phyloP scores from a whole-genome alignment of 2,329 filamentous ascomycete genomes.

The Scorias spongiosa region DNA sequence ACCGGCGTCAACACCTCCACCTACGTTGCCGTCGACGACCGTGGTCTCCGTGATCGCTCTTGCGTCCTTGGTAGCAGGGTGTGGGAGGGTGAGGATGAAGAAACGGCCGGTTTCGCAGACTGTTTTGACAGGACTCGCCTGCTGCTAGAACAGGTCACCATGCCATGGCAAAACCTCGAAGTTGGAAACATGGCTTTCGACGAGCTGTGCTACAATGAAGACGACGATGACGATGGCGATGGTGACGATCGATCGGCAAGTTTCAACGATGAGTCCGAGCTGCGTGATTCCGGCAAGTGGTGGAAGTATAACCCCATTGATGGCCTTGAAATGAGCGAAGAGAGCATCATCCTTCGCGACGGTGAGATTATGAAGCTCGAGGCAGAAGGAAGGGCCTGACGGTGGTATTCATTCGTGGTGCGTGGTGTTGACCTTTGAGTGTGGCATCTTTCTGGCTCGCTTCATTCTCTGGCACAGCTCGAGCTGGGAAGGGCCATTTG shows the following conservation, averaged over 20 bases:
- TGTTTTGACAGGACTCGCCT: conserved; percentile 4
- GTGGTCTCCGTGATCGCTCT: conserved; percentile 2
- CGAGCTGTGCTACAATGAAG: conserved; percentile 1
- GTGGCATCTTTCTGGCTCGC: too few relatives aligned
- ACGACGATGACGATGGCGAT: conserved; percentile 1
- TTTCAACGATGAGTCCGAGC: not conserved
- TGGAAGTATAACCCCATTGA: not conserved
- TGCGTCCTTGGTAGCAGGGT: conserved; percentile 1
- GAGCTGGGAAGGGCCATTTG: too few relatives aligned
- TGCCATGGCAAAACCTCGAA: conserved; percentile 7
- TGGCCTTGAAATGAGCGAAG: not conserved
- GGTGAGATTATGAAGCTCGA: not conserved
- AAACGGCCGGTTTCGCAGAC: conserved; percentile 1
- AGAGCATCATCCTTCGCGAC: not conserved
- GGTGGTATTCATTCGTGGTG: not conserved
- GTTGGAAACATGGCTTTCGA: conserved; percentile 8
- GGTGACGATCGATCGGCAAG: not conserved
- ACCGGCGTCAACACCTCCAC: conserved; percentile 1
- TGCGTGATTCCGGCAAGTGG: not conserved
- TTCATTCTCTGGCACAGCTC: too few relatives aligned
- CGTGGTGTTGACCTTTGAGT: too few relatives aligned
- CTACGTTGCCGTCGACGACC: conserved; percentile 4
- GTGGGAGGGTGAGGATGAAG: not conserved
- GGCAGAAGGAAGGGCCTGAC: not conserved
- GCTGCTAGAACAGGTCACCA: conserved; percentile 5